phyloP scores from a whole-genome alignment of 176 grass and related monocot species.

The Miscanthus lutarioriparius region DNA sequence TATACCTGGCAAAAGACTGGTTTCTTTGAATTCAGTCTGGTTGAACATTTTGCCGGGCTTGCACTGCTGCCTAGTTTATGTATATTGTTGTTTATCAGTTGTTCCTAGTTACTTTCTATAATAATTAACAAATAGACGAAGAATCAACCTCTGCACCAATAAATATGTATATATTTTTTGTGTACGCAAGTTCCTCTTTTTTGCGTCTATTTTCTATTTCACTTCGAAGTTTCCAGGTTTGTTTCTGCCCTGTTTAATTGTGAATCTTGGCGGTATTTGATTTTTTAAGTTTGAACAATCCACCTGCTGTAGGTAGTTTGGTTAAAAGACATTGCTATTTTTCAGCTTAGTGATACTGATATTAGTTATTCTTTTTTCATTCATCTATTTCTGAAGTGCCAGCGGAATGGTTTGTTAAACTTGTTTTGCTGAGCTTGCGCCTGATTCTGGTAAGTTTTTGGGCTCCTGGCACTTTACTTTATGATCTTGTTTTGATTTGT shows the following conservation, averaged over 20 bases:
- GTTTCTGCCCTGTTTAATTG: constrained; percentile 7
- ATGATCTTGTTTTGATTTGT: constrained; percentile 26
- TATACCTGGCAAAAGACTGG: constrained; percentile 52
- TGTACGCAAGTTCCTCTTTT: too few relatives aligned
- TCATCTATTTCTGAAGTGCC: neutral
- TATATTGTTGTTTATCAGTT: constrained; percentile 29
- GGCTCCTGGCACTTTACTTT: neutral
- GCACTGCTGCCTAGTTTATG: constrained; percentile 14
- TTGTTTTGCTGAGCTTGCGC: neutral
- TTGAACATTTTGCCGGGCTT: constrained; percentile 35
- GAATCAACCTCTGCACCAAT: neutral
- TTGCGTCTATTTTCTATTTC: neutral
- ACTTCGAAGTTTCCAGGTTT: neutral
- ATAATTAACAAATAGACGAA: constrained; percentile 10
- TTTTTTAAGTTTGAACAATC: neutral
- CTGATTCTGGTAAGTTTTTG: constrained; percentile 16
- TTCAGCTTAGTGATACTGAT: neutral
- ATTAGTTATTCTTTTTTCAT: neutral
- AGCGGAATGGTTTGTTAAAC: neutral
- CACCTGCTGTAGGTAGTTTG: neutral
- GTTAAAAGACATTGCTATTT: neutral
- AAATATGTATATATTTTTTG: neutral
- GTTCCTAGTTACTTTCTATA: constrained; percentile 10
- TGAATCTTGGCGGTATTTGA: neutral
- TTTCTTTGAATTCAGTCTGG: constrained; percentile 40